Percentiles rank a stretch among this genome's conserved stretches.
Evolutionary conservation across 768 basidiomycete species (phyloP).

Genomic region (Candolleomyces aberdarensis): DNA sequence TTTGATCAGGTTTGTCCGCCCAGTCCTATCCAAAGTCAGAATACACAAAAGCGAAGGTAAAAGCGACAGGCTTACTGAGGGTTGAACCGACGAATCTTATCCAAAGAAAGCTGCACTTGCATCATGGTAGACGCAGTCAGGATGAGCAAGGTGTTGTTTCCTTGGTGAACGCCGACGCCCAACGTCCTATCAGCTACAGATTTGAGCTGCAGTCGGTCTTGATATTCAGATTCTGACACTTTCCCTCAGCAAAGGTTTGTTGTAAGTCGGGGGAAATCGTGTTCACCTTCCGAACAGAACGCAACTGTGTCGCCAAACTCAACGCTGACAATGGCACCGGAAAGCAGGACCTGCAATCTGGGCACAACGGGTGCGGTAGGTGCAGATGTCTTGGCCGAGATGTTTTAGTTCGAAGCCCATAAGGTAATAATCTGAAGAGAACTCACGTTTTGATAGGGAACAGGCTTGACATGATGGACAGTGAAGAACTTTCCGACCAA

Average conservation of each 20-base stretch:
- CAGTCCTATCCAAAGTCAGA: constrained; percentile 39
- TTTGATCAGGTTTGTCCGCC: constrained; percentile 65
- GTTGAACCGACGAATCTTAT: constrained; percentile 58
- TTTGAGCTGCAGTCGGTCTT: constrained; percentile 71
- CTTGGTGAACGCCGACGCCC: constrained; percentile 59
- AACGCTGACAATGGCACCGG: constrained; percentile 56
- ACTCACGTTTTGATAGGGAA: constrained; percentile 78
- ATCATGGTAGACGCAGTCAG: constrained; percentile 71
- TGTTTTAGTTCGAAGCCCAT: neutral
- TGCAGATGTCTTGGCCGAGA: constrained; percentile 48
- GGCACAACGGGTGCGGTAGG: constrained; percentile 73
- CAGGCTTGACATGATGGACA: constrained; percentile 48
- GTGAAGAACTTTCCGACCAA: constrained; percentile 37
- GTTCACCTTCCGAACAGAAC: constrained; percentile 67
- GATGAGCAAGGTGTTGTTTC: constrained; percentile 49
- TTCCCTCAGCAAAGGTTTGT: neutral
- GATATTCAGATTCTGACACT: constrained; percentile 60
- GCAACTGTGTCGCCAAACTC: constrained; percentile 79
- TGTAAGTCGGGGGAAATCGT: no score
- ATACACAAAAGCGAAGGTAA: constrained; percentile 2
- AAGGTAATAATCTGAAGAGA: neutral
- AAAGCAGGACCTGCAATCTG: constrained; percentile 56
- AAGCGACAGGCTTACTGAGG: constrained; percentile 48
- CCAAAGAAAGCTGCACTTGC: constrained; percentile 59
- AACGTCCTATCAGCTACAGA: constrained; percentile 63